A percentile compares a stretch with the other conserved stretches of the same genome.
Evolutionary conservation across 164 flowering plant species (phyloP).

Genomic region (Kingdonia uniflora): DNA sequence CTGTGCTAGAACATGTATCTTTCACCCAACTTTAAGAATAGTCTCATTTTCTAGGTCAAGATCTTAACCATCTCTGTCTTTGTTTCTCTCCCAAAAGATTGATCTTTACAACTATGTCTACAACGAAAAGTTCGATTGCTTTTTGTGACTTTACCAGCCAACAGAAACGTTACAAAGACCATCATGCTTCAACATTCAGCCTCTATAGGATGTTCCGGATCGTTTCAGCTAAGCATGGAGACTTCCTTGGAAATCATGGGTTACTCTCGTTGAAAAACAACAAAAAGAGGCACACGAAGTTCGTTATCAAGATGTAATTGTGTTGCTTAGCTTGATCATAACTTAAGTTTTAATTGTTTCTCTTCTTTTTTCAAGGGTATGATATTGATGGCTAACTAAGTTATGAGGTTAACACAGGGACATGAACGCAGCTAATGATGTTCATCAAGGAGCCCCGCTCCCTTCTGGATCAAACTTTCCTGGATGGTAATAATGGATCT

Average conservation of each 20-base stretch:
- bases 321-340: background rate
- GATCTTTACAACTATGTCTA: no score
- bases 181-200: no score
- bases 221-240: background rate
- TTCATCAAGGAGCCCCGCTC: background rate
- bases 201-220: no score
- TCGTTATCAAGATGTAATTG: constrained; percentile 1
- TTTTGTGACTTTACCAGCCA: no score
- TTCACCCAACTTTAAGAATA: no score
- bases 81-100: no score
- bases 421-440: background rate
- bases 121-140: no score
- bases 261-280: background rate
- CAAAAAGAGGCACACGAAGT: background rate
- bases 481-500: constrained; percentile 2
- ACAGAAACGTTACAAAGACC: no score
- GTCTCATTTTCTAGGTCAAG: no score
- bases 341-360: background rate
- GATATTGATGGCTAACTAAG: background rate
- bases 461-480: constrained; percentile 4
- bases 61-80: no score
- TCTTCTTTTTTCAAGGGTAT: background rate
- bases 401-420: background rate
- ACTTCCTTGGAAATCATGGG: background rate
- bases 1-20: no score